Conservation (phyloP, 495 filamentous ascomycete genomes). For the Pseudotulostoma volvatum region DNA sequence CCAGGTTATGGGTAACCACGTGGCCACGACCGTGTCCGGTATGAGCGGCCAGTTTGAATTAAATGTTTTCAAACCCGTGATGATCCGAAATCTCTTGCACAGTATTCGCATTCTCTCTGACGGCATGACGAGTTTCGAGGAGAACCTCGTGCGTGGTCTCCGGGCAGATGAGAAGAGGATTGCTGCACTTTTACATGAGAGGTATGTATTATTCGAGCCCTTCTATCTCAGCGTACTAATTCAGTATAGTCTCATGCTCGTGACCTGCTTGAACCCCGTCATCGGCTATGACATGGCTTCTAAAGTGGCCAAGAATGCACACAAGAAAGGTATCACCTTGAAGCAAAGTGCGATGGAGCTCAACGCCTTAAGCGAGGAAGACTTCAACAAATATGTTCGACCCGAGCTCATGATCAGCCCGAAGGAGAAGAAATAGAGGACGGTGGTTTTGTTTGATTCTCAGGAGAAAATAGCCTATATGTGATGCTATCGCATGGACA, state of each 20-base stretch:
- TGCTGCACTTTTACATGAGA: conserved; percentile 70
- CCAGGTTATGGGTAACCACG: conserved; percentile 96
- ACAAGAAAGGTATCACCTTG: conserved; percentile 91
- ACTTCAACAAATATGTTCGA: conserved; percentile 79
- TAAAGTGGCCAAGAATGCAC: conserved; percentile 97
- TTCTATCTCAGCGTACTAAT: not conserved
- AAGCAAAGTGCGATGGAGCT: conserved; percentile 92
- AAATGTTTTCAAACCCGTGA: conserved; percentile 95
- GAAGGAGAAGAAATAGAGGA: conserved; percentile 36
- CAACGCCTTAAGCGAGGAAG: conserved; percentile 71
- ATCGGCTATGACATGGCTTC: conserved; percentile 97
- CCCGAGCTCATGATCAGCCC: conserved; percentile 97
- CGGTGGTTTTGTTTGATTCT: not conserved
- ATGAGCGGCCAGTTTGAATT: conserved; percentile 98
- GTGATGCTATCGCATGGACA: no score
- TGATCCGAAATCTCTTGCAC: conserved; percentile 91
- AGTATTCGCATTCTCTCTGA: conserved; percentile 74
- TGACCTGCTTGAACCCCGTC: conserved; percentile 95
- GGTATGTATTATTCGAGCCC: conserved; percentile 25
- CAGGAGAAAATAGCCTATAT: no score
- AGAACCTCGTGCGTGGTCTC: conserved; percentile 77
- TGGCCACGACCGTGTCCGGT: conserved; percentile 76
- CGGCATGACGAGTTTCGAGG: conserved; percentile 86
- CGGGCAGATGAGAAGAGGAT: conserved; percentile 90
- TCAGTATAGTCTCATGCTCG: conserved; percentile 69